Percentiles rank a stretch among this genome's conserved stretches.
phyloP scores from a whole-genome alignment of 2,329 filamentous ascomycete species.

The Pseudocercospora vitis region DNA sequence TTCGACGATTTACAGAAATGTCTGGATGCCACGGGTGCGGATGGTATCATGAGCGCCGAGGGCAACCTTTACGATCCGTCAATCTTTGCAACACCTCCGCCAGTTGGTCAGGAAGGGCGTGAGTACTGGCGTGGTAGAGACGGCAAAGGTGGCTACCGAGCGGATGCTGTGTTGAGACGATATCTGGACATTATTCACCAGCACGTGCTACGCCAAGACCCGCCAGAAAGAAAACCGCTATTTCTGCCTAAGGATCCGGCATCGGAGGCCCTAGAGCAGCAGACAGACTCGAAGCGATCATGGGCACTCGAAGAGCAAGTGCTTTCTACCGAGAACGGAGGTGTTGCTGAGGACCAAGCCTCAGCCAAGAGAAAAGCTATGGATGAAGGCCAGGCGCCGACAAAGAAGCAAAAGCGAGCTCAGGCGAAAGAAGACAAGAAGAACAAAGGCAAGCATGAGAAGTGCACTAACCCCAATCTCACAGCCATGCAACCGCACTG shows the following conservation, averaged over 20 bases:
- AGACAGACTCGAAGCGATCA: not conserved
- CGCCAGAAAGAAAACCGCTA: slow-evolving; percentile 68
- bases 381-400: slow-evolving; percentile 50
- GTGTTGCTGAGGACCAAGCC: not conserved
- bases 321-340: not conserved
- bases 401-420: slow-evolving; percentile 53
- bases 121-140: slow-evolving; percentile 85
- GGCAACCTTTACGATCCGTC: slow-evolving; percentile 89
- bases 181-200: slow-evolving; percentile 89
- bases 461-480: slow-evolving; percentile 63
- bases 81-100: slow-evolving; percentile 72
- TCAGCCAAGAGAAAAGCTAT: slow-evolving; percentile 29
- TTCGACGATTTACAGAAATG: slow-evolving; percentile 75
- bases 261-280: slow-evolving; percentile 35
- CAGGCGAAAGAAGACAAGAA: slow-evolving; percentile 39
- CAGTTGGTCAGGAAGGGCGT: slow-evolving; percentile 63
- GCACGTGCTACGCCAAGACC: slow-evolving; percentile 66
- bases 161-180: slow-evolving; percentile 82
- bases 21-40: slow-evolving; percentile 78
- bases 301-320: not conserved
- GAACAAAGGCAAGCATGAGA: slow-evolving; percentile 45
- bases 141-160: slow-evolving; percentile 78
- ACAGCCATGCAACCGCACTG: slow-evolving; percentile 84
- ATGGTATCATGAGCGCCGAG: slow-evolving; percentile 94
- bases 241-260: slow-evolving; percentile 63